Conservation (phyloP, 2,329 filamentous ascomycete genomes). For the Clarireedia paspali region DNA sequence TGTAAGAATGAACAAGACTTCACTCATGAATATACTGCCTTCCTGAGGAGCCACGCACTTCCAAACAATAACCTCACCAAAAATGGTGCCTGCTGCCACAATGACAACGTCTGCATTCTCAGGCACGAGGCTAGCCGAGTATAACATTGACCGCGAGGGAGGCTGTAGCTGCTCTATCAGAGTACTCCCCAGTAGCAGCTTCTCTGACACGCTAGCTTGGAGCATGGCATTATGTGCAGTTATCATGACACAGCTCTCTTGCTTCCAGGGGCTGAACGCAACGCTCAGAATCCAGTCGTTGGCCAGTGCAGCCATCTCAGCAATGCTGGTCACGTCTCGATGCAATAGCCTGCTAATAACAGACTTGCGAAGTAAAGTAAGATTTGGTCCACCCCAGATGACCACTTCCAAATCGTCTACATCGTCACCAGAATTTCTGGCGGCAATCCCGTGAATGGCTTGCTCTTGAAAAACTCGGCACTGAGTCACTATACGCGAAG, state of each 20-base stretch:
- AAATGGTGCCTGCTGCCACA: slow-evolving; percentile 83
- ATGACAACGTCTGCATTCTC: slow-evolving; percentile 52
- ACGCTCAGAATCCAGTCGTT: slow-evolving; percentile 76
- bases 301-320: slow-evolving; percentile 36
- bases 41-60: slow-evolving; percentile 45
- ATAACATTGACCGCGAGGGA: slow-evolving; percentile 76
- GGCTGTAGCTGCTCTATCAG: slow-evolving; percentile 46
- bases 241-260: slow-evolving; percentile 49
- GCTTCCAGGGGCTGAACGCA: slow-evolving; percentile 40
- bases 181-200: slow-evolving; percentile 20
- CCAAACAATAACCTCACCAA: slow-evolving; percentile 92
- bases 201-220: slow-evolving; percentile 33
- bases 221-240: slow-evolving; percentile 85
- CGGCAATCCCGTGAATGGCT: slow-evolving; percentile 64
- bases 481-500: slow-evolving; percentile 33
- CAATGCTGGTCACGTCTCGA: slow-evolving; percentile 12
- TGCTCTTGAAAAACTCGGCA: slow-evolving; percentile 57
- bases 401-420: slow-evolving; percentile 35
- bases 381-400: slow-evolving; percentile 61
- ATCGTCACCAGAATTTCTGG: slow-evolving; percentile 26
- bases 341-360: slow-evolving; percentile 14
- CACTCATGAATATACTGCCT: slow-evolving; percentile 22
- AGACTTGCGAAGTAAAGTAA: slow-evolving; percentile 31
- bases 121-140: slow-evolving; percentile 70
- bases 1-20: slow-evolving; percentile 46